Base-by-base conservation (phyloP, 768 basidiomycete species). In the Leccinellum luteum region DNA sequence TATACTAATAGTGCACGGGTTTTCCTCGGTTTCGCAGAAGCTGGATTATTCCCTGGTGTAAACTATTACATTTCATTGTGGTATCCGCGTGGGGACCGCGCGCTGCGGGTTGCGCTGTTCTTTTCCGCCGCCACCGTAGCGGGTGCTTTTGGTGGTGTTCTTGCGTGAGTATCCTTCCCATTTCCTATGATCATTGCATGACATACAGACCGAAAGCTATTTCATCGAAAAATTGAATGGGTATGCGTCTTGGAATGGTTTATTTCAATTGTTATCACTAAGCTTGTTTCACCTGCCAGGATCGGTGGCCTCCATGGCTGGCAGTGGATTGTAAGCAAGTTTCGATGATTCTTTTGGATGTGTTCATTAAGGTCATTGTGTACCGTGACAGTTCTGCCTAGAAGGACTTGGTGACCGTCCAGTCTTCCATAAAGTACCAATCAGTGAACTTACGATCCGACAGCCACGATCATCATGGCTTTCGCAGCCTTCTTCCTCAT, bases 41-140 rank as follows among this genome's bases (percentile, higher is more conserved):
- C 76, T 48, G 81, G 83, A 43, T 60, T 79, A 19, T 74, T 76
- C 55, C 74, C 77, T 0, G 75, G 75, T 2, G 66, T 78, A 53
- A 73, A 72, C 1, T 81, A 78, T 56, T 77, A 74, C 47, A 71
- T 85, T 44, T 83, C 81, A 13, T 68, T 82, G 48, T 87, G 85
- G 85, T 83, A 89, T 66, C 78, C 82, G 14, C 74, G 81, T 34
- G 71, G 73, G 52, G 85, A 87, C 63, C 79, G 84, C 41, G 84
- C 81, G 15, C 72, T 70, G 62, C 79, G 85, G 27, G 78, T 85
- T 53, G 82, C 85, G 5, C 41, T 87, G 28, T 86, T 87, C 75
- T 85, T 84, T 69, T 80, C 80, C 17, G 83, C 84, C 30, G 83
- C 84, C 13, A 84, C 83, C 0, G 63, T 81, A 32, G 79, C 84